Evolutionary conservation across 106 monocot genomes (phyloP), one percentile per base, ranked within the genome.

Genomic region (Dendrobium nobile): DNA sequence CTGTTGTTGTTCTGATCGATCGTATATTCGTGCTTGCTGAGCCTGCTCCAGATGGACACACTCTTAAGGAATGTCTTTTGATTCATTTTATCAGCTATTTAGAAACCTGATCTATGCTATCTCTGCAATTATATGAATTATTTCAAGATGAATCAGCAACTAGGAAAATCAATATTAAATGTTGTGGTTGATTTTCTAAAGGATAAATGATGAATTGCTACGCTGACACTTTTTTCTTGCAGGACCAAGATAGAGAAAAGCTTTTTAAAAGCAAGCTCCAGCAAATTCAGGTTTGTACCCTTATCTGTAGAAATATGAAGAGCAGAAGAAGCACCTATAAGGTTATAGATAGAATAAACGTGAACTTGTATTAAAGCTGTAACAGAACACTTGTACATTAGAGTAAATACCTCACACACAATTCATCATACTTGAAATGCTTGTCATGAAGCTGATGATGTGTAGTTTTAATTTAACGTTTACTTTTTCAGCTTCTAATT

Each of bases 201-300:
- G 40, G 74, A 74, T 42, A 74, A 70, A 70, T 74, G 43, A 41
- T 42, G 37, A 20, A 43, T 74, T 74, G 17, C 24, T 28, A 70
- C 20, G 6, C 43, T 74, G 33, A 15, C 0, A 43, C 19, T 77
- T 64, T 75, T 43, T 54, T 61, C 74, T 78, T 78, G 68, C 76
- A 98, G 98, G 92, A 94, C 13, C 88, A 98, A 91, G 94, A 98
- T 65, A 84, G 86, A 88, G 92, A 98, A 64, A 98, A 87, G 75
- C 77, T 98, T 79, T 98, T 98, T 82, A 81, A 94, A 82, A 87
- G 91, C 48, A 98, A 98, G 79, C 92, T 98, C 75, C 91, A 88
- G 64, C 92, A 89, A 75, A 95, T 98, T 75, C 92, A 98, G 92
- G 98, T 98, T 76, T 54, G 42, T 11, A 64, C 70, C 37, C 2